Evolutionary conservation across 257 asterid species (phyloP), one percentile per base, ranked within the genome.

Genomic region (Salvia miltiorrhiza): DNA sequence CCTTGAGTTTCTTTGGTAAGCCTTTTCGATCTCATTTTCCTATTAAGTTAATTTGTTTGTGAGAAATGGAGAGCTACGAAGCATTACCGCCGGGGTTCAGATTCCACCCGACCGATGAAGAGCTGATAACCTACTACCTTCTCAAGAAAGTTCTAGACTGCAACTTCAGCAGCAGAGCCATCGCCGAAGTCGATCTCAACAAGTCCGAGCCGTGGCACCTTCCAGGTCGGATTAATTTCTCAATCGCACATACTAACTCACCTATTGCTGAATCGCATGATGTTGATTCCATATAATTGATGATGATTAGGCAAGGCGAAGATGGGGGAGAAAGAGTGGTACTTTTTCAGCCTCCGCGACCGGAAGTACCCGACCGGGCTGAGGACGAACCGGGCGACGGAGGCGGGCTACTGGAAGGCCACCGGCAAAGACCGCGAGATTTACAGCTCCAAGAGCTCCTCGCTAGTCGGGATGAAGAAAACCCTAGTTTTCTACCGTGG

Each of bases 381-480:
- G 67, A 71, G 98, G 65, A 92, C 97, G 2, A 92, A 92, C 79
- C 81, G 98, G 79, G 98, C 98, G 0, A 92, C 98, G 0, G 98
- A 88, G n/a, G 85, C 95, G 12, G 98, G 98, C 0, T 92, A 92
- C 80, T 92, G 98, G 98, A 92, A 92, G 72, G 98, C 98, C 0
- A 92, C 98, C 1, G 98, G 98, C 0, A 92, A 92, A 62, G 98
- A 92, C 68, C 75, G 98, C 75, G 97, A 92, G 37, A 92, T 92
- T 48, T 83, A 71, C 83, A 88, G 95, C 79, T 75, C 95, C 0
- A 87, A 87, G 33, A 88, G 87, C 1, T 62, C 84, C 14, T 64
- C 93, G 0, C 86, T 92, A 4, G 97, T 88, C 17, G 98, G 98
- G n/a, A 92, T 90, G 98, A 92, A 92, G 96, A 92, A 92, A 88